Evolutionary conservation across 352 stramenopile genomes (phyloP).

Genomic region (Stramenopiles sp.): DNA sequence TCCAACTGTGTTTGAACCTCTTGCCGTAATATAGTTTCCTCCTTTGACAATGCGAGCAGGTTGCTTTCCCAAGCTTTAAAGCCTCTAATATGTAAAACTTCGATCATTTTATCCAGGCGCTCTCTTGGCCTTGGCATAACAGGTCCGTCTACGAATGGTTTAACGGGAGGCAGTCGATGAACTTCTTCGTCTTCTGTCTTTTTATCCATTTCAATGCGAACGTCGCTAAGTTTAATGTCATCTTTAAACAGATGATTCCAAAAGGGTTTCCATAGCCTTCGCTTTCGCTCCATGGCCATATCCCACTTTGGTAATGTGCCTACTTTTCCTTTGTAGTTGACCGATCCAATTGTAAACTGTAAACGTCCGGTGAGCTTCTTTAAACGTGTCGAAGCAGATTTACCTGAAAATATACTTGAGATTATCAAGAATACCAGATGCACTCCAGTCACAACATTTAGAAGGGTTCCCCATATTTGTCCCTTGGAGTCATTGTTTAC

Average conservation of each 20-base stretch:
- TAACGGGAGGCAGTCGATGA: background rate
- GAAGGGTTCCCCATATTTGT: background rate
- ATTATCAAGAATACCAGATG: background rate
- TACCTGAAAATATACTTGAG: background rate
- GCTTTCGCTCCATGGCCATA: background rate
- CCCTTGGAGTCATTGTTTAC: background rate
- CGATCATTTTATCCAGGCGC: slow-evolving; percentile 5
- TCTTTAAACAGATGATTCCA: background rate
- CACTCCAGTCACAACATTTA: background rate
- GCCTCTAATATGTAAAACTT: background rate
- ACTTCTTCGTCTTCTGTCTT: background rate
- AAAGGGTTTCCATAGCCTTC: slow-evolving; percentile 1
- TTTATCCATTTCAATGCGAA: background rate
- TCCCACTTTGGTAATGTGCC: background rate
- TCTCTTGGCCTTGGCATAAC: background rate
- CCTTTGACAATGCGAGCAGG: background rate
- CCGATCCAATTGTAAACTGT: background rate
- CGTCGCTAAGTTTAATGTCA: background rate
- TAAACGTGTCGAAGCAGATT: background rate
- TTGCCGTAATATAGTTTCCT: background rate
- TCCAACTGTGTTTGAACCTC: background rate
- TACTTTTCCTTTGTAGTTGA: background rate
- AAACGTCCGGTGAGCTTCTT: background rate
- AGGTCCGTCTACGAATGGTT: background rate
- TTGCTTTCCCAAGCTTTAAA: background rate